phyloP scores from a whole-genome alignment of 2,329 filamentous ascomycete species.

The Colletotrichum endophyticum region DNA sequence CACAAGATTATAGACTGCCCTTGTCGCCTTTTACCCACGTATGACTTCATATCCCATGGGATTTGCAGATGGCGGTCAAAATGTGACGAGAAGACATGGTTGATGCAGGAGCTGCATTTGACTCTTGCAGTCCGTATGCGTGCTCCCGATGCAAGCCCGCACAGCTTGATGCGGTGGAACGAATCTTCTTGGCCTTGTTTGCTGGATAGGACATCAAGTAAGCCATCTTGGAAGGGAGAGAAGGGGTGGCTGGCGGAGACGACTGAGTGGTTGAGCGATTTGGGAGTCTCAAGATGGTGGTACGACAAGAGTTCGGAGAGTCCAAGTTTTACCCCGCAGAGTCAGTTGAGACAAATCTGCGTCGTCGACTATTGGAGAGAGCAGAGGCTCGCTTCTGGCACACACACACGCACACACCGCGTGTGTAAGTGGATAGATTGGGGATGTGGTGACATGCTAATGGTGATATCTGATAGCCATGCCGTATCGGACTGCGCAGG shows the following conservation, averaged over 20 bases:
- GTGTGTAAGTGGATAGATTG: neutral
- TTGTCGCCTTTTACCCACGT: neutral
- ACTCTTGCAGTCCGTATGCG: slow-evolving; percentile 10
- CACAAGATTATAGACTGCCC: neutral
- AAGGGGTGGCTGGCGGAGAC: neutral
- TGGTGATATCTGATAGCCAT: slow-evolving; percentile 6
- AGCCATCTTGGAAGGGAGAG: neutral
- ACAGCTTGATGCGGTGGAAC: slow-evolving; percentile 16
- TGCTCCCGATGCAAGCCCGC: slow-evolving; percentile 14
- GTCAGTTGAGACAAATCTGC: slow-evolving; percentile 7
- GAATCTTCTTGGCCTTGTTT: slow-evolving; percentile 12
- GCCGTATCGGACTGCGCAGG: slow-evolving; percentile 1
- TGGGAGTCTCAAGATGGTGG: neutral
- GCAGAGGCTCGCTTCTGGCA: neutral
- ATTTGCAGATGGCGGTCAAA: slow-evolving; percentile 18
- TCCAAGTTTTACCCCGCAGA: slow-evolving; percentile 17
- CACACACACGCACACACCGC: neutral
- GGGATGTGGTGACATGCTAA: neutral
- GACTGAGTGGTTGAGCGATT: neutral
- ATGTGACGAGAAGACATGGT: slow-evolving; percentile 21
- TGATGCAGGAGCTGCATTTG: slow-evolving; percentile 17
- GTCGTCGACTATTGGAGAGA: neutral
- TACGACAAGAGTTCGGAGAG: neutral
- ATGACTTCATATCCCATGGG: slow-evolving; percentile 16
- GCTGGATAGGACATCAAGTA: neutral